Percentiles rank a stretch among this genome's conserved stretches.
Evolutionary conservation across 164 flowering plant genomes (phyloP).

Genomic region (Berberis thunbergii): DNA sequence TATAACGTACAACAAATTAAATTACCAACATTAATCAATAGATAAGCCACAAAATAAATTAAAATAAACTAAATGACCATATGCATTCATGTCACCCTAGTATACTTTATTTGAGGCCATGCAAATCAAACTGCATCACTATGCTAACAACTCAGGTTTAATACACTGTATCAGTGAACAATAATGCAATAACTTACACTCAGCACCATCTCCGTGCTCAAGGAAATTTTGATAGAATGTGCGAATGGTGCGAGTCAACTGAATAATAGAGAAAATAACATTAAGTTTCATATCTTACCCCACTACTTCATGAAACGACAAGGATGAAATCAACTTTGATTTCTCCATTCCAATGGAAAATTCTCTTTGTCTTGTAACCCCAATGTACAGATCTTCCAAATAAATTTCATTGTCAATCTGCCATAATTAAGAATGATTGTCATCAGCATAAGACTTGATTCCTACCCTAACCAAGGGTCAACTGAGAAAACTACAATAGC

Average conservation of each 20-base stretch:
- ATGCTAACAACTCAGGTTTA: too few relatives aligned
- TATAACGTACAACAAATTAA: too few relatives aligned
- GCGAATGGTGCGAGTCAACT: neutral
- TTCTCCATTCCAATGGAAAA: constrained; percentile 35
- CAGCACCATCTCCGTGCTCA: too few relatives aligned
- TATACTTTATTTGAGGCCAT: too few relatives aligned
- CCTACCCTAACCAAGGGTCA: neutral
- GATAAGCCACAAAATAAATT: too few relatives aligned
- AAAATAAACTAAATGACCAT: too few relatives aligned
- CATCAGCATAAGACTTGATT: neutral
- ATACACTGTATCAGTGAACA: too few relatives aligned
- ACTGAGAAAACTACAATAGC: neutral
- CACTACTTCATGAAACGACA: constrained; percentile 40
- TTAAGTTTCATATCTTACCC: constrained; percentile 31
- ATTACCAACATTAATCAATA: too few relatives aligned
- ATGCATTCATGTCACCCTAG: too few relatives aligned
- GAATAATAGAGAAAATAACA: neutral
- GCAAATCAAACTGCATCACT: too few relatives aligned
- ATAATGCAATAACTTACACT: too few relatives aligned
- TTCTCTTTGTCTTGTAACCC: constrained; percentile 53
- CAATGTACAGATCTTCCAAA: constrained; percentile 36
- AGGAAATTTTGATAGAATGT: neutral
- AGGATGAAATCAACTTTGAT: constrained; percentile 27
- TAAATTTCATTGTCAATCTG: constrained; percentile 39
- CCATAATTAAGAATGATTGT: constrained; percentile 5